Evolutionary conservation across 768 basidiomycete species (phyloP).

Genomic region (Tricholomella constricta): DNA sequence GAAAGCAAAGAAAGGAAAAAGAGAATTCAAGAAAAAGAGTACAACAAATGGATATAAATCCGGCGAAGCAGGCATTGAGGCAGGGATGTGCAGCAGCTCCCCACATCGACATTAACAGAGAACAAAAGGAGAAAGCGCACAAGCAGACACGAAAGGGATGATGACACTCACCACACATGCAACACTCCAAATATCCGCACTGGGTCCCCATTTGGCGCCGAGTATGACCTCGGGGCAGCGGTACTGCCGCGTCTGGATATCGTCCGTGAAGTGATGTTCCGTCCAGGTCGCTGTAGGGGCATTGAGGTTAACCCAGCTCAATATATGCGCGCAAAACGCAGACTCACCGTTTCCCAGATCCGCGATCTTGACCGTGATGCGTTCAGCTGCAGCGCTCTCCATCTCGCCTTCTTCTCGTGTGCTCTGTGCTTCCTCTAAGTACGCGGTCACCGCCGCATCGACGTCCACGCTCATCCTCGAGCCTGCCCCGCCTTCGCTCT

Average conservation of each 20-base stretch:
- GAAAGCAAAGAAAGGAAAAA: not conserved
- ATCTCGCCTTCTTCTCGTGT: slow-evolving; percentile 29
- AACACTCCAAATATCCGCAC: slow-evolving; percentile 96
- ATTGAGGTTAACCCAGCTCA: not conserved
- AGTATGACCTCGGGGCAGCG: slow-evolving; percentile 97
- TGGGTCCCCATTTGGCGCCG: slow-evolving; percentile 93
- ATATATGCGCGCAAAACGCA: not conserved
- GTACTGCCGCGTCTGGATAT: slow-evolving; percentile 97
- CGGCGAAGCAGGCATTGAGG: too few species aligned
- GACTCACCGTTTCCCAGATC: slow-evolving; percentile 90
- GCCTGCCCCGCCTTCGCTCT: not conserved
- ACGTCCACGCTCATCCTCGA: slow-evolving; percentile 16
- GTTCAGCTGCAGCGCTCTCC: slow-evolving; percentile 41
- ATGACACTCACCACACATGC: slow-evolving; percentile 78
- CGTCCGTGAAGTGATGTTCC: slow-evolving; percentile 98
- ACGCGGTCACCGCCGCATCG: slow-evolving; percentile 18
- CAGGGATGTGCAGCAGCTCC: too few species aligned
- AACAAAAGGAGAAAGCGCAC: not conserved
- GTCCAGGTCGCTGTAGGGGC: slow-evolving; percentile 70
- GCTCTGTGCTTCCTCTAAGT: slow-evolving; percentile 25
- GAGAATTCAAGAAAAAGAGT: too few species aligned
- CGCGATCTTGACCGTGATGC: slow-evolving; percentile 98
- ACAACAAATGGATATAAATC: too few species aligned
- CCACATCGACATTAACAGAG: too few species aligned
- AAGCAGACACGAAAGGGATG: not conserved